These are phyloP conservation scores for Leccinum arenicola DNA, from an alignment of 768 basidiomycete genomes.

Conservation along the genomic window DNA sequence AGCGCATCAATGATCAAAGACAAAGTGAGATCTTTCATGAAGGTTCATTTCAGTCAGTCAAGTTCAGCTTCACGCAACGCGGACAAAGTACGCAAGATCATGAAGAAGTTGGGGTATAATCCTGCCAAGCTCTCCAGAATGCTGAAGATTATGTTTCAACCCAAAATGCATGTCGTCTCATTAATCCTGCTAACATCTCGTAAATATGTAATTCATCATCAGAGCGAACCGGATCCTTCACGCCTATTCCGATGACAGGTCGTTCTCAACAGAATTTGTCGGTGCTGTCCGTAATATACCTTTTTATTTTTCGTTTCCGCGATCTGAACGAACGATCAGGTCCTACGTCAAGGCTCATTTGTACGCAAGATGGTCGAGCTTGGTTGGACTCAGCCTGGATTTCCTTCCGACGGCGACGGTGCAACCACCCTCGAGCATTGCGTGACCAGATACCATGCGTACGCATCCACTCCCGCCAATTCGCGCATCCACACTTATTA, in stretches of 20 bases:
- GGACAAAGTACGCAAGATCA: neutral
- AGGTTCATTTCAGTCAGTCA: neutral
- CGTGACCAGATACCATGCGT: slow-evolving; percentile 57
- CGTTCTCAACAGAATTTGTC: slow-evolving; percentile 53
- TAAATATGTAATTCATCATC: slow-evolving; percentile 9
- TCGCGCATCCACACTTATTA: neutral
- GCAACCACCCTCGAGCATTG: slow-evolving; percentile 45
- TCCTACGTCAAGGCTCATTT: slow-evolving; percentile 55
- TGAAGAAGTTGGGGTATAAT: slow-evolving; percentile 11
- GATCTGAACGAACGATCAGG: slow-evolving; percentile 27
- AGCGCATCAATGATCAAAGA: slow-evolving; percentile 27
- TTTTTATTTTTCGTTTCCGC: neutral
- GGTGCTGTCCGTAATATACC: slow-evolving; percentile 42
- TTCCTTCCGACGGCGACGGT: slow-evolving; percentile 38
- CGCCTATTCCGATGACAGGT: slow-evolving; percentile 48
- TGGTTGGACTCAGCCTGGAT: slow-evolving; percentile 46
- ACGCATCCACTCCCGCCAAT: slow-evolving; percentile 8
- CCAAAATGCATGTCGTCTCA: slow-evolving; percentile 19
- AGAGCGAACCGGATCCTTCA: slow-evolving; percentile 37
- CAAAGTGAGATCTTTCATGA: neutral
- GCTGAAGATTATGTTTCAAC: slow-evolving; percentile 5
- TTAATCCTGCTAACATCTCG: neutral
- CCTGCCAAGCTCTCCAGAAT: slow-evolving; percentile 3
- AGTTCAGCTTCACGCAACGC: neutral
- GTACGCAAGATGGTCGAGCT: slow-evolving; percentile 51